A percentile compares a stretch with the other conserved stretches of the same genome.
phyloP scores from a whole-genome alignment of 192 early-diverging fungal genomes.

The Jimgerdemannia flammicorona region DNA sequence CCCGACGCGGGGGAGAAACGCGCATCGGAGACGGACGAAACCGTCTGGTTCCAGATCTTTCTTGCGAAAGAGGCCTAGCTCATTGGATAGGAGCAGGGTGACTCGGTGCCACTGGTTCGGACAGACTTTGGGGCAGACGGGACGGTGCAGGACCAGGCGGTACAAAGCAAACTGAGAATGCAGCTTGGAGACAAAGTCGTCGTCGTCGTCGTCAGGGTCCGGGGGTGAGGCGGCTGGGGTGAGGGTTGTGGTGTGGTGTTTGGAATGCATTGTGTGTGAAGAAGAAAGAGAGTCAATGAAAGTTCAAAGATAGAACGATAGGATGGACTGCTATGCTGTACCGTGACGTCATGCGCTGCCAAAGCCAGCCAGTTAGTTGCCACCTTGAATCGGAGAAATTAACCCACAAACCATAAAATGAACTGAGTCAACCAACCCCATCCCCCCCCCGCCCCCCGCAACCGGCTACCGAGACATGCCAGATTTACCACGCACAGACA shows the following conservation, averaged over 20 bases:
- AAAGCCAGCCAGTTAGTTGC: neutral
- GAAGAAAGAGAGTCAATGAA: no score
- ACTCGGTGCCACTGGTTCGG: slow-evolving; percentile 24
- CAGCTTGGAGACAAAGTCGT: slow-evolving; percentile 22
- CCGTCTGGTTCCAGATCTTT: slow-evolving; percentile 22
- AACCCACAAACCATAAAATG: no score
- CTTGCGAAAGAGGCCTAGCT: slow-evolving; percentile 21
- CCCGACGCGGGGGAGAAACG: neutral
- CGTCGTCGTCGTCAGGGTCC: slow-evolving; percentile 7
- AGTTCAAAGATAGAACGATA: no score
- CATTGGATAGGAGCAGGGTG: slow-evolving; percentile 27
- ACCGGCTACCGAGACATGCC: no score
- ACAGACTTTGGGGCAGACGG: slow-evolving; percentile 7
- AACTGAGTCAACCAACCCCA: neutral
- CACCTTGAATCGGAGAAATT: neutral
- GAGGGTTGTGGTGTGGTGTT: neutral
- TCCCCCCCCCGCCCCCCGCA: no score
- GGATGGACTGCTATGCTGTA: neutral
- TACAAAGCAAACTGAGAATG: slow-evolving; percentile 26
- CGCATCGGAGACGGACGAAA: slow-evolving; percentile 10
- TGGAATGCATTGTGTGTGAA: no score
- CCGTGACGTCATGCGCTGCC: neutral
- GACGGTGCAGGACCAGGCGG: slow-evolving; percentile 17
- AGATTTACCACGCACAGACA: no score
- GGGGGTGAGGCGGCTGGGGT: neutral